Evolutionary conservation across 2,329 filamentous ascomycete genomes (phyloP).

Genomic region (Penicillium digitatum): DNA sequence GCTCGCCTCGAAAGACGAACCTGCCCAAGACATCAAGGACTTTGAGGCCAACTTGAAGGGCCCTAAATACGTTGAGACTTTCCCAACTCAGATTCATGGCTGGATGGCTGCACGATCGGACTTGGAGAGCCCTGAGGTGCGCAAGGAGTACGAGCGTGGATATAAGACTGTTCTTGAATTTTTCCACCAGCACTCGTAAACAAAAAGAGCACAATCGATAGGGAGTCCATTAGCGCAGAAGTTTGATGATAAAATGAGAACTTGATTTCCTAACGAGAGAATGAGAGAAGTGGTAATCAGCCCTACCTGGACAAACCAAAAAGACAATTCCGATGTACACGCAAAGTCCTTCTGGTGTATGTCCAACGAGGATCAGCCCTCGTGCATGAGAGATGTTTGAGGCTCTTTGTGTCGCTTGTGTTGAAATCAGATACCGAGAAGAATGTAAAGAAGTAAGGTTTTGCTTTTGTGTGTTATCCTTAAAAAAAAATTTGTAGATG

Average conservation of each 20-base stretch:
- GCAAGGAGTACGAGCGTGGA: conserved; percentile 44
- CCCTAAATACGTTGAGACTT: conserved; percentile 44
- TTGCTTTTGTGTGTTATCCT: not conserved
- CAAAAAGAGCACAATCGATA: not conserved
- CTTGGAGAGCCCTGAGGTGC: conserved; percentile 38
- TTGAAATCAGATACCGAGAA: too few relatives aligned
- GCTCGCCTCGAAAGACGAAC: conserved; percentile 57
- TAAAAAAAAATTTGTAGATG: not conserved
- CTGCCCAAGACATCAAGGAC: conserved; percentile 45
- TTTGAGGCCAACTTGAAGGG: conserved; percentile 40
- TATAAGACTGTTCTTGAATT: conserved; percentile 42
- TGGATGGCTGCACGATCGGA: conserved; percentile 47
- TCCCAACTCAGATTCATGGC: conserved; percentile 43
- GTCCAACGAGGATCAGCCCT: not conserved
- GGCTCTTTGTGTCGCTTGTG: not conserved
- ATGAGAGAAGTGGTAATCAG: not conserved
- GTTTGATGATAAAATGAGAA: not conserved
- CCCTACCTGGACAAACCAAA: not conserved
- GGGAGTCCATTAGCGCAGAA: too few relatives aligned
- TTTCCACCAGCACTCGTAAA: conserved; percentile 40
- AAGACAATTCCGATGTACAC: not conserved
- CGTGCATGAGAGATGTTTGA: not conserved
- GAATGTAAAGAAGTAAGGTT: not conserved
- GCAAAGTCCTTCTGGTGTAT: not conserved
- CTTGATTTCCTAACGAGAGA: not conserved